Conservation (phyloP, 306 rosid genomes). For the Cercis canadensis region DNA sequence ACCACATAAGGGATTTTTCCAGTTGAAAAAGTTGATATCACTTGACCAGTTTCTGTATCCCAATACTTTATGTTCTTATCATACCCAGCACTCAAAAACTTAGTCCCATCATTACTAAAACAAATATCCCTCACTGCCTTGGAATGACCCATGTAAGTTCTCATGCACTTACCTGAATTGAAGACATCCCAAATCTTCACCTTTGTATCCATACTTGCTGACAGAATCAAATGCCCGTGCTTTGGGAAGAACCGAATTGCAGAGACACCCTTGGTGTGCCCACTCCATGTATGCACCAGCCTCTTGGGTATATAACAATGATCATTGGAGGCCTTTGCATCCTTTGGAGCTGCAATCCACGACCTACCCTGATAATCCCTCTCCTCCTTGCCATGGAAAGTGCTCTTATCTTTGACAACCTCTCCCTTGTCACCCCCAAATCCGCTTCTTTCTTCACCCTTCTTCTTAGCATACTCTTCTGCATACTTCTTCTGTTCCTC, state of each 20-base stretch:
- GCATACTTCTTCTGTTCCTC: constrained; percentile 97
- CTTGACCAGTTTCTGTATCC: constrained; percentile 99
- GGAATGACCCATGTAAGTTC: constrained; percentile 94
- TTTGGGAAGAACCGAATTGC: constrained; percentile 94
- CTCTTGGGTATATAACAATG: constrained; percentile 97
- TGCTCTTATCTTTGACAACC: constrained; percentile 74
- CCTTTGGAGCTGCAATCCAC: constrained; percentile 94
- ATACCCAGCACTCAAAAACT: constrained; percentile 89
- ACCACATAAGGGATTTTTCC: constrained; percentile 97
- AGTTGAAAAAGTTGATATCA: constrained; percentile 83
- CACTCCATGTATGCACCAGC: constrained; percentile 98
- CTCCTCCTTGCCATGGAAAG: constrained; percentile 95
- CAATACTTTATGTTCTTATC: constrained; percentile 98
- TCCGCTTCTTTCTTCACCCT: constrained; percentile 81
- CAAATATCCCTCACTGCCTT: constrained; percentile 93
- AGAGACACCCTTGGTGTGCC: constrained; percentile 93
- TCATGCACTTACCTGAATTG: constrained; percentile 95
- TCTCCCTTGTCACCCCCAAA: constrained; percentile 80
- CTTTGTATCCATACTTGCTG: constrained; percentile 93
- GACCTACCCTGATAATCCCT: constrained; percentile 98
- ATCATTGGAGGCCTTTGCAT: constrained; percentile 86
- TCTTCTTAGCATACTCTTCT: constrained; percentile 92
- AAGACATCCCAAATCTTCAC: constrained; percentile 98
- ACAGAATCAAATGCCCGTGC: constrained; percentile 86
- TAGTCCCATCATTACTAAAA: constrained; percentile 85